Conservation (phyloP, 495 filamentous ascomycete genomes). For the Hyaloscypha finlandica region DNA sequence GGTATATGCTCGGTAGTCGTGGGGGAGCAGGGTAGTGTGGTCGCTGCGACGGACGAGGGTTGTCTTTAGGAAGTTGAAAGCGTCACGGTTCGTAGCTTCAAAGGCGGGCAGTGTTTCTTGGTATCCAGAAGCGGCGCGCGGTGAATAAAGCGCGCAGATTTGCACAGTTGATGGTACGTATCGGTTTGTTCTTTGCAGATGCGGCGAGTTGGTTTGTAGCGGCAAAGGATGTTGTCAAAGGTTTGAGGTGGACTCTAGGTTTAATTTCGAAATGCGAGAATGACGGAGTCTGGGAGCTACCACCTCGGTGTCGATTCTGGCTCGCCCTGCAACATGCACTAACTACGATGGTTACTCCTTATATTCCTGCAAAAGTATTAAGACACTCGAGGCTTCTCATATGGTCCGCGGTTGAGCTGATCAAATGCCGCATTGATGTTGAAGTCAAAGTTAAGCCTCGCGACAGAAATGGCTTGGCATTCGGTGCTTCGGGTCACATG, state of each 20-base stretch:
- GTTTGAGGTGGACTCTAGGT: background rate
- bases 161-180: background rate
- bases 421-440: background rate
- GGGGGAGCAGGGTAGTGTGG: background rate
- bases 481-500: background rate
- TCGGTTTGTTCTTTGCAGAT: background rate
- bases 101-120: background rate
- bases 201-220: background rate
- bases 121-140: background rate
- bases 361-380: background rate
- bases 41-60: background rate
- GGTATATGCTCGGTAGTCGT: background rate
- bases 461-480: constrained; percentile 1
- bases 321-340: background rate
- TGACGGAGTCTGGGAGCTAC: background rate
- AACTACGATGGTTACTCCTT: background rate
- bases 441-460: constrained; percentile 7
- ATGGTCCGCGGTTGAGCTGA: background rate
- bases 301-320: background rate
- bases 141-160: background rate
- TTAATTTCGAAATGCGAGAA: background rate
- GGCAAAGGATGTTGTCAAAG: background rate
- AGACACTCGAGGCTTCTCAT: background rate
- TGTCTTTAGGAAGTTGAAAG: background rate
- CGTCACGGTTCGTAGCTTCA: background rate